phyloP scores from a whole-genome alignment of 2,329 filamentous ascomycete species.

The Fusarium albidum region DNA sequence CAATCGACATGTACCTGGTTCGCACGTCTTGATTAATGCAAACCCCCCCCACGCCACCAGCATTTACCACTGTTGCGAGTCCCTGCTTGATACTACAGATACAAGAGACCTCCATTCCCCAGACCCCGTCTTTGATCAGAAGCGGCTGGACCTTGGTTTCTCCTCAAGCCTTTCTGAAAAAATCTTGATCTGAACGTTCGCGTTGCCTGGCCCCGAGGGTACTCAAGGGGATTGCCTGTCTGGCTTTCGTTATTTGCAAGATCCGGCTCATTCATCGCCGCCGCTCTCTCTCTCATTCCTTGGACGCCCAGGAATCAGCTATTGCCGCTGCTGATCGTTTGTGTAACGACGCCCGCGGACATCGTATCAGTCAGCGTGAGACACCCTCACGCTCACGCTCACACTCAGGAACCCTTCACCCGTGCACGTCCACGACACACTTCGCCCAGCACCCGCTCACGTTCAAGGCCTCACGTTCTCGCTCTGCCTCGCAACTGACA shows the following conservation, averaged over 20 bases:
- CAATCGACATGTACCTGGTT: slow-evolving; percentile 30
- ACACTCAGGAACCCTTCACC: background rate
- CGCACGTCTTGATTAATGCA: slow-evolving; percentile 31
- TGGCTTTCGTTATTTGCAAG: slow-evolving; percentile 14
- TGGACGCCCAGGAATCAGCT: slow-evolving; percentile 9
- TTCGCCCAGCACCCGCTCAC: slow-evolving; percentile 18
- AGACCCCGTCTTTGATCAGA: slow-evolving; percentile 10
- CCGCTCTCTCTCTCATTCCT: slow-evolving; percentile 6
- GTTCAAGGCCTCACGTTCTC: slow-evolving; percentile 14
- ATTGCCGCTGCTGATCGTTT: slow-evolving; percentile 23
- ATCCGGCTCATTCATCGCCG: background rate
- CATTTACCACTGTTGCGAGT: slow-evolving; percentile 17
- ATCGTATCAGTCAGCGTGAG: slow-evolving; percentile 31
- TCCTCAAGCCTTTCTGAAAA: background rate
- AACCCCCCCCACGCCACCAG: slow-evolving; percentile 28
- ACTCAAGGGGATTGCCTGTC: slow-evolving; percentile 7
- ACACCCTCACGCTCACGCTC: slow-evolving; percentile 17
- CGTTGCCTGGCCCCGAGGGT: too few species aligned
- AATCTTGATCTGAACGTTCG: slow-evolving; percentile 6
- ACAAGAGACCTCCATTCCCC: slow-evolving; percentile 31
- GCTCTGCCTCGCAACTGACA: slow-evolving; percentile 26
- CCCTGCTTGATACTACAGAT: slow-evolving; percentile 12
- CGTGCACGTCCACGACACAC: slow-evolving; percentile 17
- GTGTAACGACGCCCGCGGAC: slow-evolving; percentile 35
- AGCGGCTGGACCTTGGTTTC: slow-evolving; percentile 20